These are phyloP conservation scores for Cylindrotheca fusiformis DNA, from an alignment of 108 stramenopile species.

Conservation along the genomic window DNA sequence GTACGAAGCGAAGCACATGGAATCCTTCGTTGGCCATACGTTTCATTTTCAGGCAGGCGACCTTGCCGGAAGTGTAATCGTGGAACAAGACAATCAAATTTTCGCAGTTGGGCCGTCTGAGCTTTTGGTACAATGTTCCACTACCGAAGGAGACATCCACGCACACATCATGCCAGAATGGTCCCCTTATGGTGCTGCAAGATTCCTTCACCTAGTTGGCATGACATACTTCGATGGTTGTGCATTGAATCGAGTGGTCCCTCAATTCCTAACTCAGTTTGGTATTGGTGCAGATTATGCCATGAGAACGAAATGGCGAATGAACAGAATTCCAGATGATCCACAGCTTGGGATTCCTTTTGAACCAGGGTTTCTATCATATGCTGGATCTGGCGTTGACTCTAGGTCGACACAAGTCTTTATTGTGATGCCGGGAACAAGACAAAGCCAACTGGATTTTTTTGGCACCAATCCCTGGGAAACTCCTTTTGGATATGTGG, in stretches of 20 bases:
- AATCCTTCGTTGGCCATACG: background rate
- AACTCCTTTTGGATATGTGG: slow-evolving; percentile 61
- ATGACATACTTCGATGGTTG: slow-evolving; percentile 15
- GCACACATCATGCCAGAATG: slow-evolving; percentile 1
- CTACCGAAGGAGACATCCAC: background rate
- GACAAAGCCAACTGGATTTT: slow-evolving; percentile 35
- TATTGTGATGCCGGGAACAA: slow-evolving; percentile 57
- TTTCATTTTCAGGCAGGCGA: background rate
- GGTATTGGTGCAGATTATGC: slow-evolving; percentile 58
- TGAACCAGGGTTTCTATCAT: slow-evolving; percentile 41
- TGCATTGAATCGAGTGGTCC: slow-evolving; percentile 47
- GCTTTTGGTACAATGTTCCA: background rate
- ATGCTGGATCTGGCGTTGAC: slow-evolving; percentile 54
- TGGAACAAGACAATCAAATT: background rate
- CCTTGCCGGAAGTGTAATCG: background rate
- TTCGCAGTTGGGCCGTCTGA: background rate
- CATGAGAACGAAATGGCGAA: slow-evolving; percentile 14
- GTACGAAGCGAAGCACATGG: background rate
- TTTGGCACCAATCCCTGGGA: slow-evolving; percentile 68
- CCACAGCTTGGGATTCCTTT: slow-evolving; percentile 41
- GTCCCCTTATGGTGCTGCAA: slow-evolving; percentile 18
- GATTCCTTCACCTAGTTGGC: slow-evolving; percentile 9
- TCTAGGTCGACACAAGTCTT: slow-evolving; percentile 52
- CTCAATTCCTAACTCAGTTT: slow-evolving; percentile 78
- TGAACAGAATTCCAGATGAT: slow-evolving; percentile 34